Evolutionary conservation across 768 basidiomycete species (phyloP).

Genomic region (Pholiota molesta): DNA sequence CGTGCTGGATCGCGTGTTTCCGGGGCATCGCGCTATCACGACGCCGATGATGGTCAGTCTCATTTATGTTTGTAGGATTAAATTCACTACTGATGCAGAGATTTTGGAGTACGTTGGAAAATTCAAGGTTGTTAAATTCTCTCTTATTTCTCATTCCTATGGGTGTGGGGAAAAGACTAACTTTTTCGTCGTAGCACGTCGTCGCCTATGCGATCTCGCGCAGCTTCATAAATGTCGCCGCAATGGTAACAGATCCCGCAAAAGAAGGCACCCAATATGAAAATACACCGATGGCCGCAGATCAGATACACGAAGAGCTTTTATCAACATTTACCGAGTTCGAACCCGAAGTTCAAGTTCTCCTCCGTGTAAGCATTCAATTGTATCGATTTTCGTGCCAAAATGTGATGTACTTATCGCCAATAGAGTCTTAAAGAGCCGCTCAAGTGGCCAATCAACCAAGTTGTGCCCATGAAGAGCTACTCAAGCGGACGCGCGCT

Average conservation of each 20-base stretch:
- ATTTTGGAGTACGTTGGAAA: constrained; percentile 3
- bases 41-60: constrained; percentile 25
- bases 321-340: background rate
- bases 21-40: constrained; percentile 32
- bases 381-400: no score
- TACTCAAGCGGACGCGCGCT: background rate
- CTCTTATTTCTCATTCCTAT: no score
- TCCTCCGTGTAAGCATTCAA: background rate
- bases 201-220: constrained; percentile 8
- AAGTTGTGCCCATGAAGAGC: constrained; percentile 1
- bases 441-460: constrained; percentile 7
- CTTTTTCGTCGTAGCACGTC: background rate
- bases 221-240: constrained; percentile 5
- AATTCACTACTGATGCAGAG: background rate
- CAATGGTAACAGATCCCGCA: constrained; percentile 3
- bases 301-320: constrained; percentile 1
- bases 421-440: constrained; percentile 2
- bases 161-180: no score
- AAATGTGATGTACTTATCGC: no score
- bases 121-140: background rate
- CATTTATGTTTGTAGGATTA: no score
- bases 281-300: background rate
- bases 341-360: constrained; percentile 2
- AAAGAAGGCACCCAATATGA: background rate
- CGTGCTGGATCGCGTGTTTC: constrained; percentile 26